Evolutionary conservation across 768 basidiomycete genomes (phyloP), one percentile per base, ranked within the genome.

Genomic region (Lactifluus subvellereus): DNA sequence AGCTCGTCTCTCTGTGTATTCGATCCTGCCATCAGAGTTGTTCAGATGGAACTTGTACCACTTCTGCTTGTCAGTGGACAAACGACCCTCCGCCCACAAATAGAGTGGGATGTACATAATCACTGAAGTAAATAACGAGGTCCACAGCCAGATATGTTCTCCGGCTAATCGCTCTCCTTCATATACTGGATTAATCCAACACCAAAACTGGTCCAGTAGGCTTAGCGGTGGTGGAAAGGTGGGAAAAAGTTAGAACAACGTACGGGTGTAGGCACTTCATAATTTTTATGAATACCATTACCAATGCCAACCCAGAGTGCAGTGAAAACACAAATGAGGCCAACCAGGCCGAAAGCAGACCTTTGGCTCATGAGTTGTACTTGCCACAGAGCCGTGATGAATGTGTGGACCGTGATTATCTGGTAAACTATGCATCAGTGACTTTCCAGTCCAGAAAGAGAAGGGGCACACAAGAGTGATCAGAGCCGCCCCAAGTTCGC

Each of bases 401-500:
- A 77, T 1, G 79, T 79, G 67, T 77, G 77, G 7, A 78, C 54
- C 0, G 77, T 71, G 35, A 80, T 47, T 6, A 53, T 20, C 62
- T 64, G 9, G 47, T 18, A 18, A 27, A 1, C 11, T 49, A 27
- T 9, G 27, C 20, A 38, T 38, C 22, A 49, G 35, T 49, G 1
- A 3, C 33, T 7, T 18, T 20, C 40, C 6, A 33, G 8, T 11
- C 4, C 2, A 16, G 37, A 38, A 20, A 16, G 16, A 38, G 2
- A 2, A 27, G 48, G 20, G 9, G 66, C 73, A 64, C 64, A 79
- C 78, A 11, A 79, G 69, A 35, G 77, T 80, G 2, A 74, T 73
- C 53, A 79, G 72, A 3, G 76, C 77, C 6, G 75, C 76, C 33
- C 72, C 74, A 6, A 77, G 74, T 55, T 80, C 78, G 11, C 79